These are phyloP conservation scores for Umbelopsis ramanniana DNA, from an alignment of 192 early-diverging fungal species.

Conservation along the genomic window DNA sequence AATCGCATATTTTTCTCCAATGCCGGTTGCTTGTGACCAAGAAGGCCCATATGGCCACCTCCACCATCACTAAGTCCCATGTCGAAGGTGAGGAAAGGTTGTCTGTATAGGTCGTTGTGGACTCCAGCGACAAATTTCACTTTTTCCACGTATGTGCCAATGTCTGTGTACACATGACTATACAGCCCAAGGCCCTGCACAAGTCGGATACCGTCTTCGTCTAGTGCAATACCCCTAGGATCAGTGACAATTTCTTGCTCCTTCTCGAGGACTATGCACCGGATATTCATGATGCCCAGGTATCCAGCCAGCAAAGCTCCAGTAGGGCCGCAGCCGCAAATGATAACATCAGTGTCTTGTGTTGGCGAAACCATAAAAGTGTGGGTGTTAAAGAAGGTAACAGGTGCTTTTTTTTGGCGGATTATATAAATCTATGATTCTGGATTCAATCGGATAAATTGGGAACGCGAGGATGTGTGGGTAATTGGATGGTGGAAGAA, in stretches of 20 bases:
- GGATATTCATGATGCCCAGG: constrained; percentile 19
- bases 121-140: neutral
- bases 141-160: neutral
- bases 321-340: constrained; percentile 17
- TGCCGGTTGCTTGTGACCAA: constrained; percentile 18
- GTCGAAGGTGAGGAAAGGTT: neutral
- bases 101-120: constrained; percentile 1
- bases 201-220: constrained; percentile 19
- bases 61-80: neutral
- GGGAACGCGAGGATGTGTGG: too few relatives aligned
- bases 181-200: constrained; percentile 8
- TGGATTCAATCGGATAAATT: too few relatives aligned
- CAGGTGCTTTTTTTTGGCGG: too few relatives aligned
- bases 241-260: constrained; percentile 6
- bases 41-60: constrained; percentile 3
- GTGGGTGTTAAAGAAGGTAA: too few relatives aligned
- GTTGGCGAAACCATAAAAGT: neutral
- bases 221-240: constrained; percentile 20
- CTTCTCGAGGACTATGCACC: constrained; percentile 8
- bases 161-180: neutral
- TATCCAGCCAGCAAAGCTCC: constrained; percentile 23
- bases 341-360: constrained; percentile 16
- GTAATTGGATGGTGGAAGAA: too few relatives aligned
- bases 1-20: constrained; percentile 6
- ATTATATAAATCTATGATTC: too few relatives aligned